A percentile compares a stretch with the other conserved stretches of the same genome.
phyloP scores from a whole-genome alignment of 2,329 filamentous ascomycete genomes.

The Sporothrix humicola region DNA sequence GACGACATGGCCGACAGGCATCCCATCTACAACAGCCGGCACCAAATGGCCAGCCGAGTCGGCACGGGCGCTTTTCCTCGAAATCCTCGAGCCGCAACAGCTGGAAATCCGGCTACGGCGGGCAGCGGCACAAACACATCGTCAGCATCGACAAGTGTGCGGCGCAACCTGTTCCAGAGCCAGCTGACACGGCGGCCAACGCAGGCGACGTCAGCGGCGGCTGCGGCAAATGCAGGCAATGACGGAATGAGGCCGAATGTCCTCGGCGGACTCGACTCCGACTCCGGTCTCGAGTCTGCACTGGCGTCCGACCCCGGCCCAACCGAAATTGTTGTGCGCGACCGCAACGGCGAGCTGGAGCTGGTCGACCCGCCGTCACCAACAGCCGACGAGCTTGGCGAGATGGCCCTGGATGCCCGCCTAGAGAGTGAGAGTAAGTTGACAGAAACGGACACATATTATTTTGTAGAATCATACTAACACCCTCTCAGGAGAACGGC shows the following conservation, averaged over 20 bases:
- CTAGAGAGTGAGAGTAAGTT: slow-evolving; percentile 62
- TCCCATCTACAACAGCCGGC: slow-evolving; percentile 26
- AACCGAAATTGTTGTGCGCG: slow-evolving; percentile 65
- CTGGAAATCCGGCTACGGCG: background rate
- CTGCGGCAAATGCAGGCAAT: background rate
- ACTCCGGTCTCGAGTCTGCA: background rate
- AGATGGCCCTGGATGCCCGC: slow-evolving; percentile 62
- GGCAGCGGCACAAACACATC: background rate
- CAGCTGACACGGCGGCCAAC: slow-evolving; percentile 64
- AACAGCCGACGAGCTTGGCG: slow-evolving; percentile 60
- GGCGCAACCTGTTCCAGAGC: slow-evolving; percentile 65
- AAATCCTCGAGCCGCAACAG: background rate
- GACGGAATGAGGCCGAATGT: background rate
- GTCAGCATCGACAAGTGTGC: slow-evolving; percentile 45
- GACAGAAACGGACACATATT: no score
- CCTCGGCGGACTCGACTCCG: background rate
- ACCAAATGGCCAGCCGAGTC: slow-evolving; percentile 27
- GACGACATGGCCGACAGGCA: slow-evolving; percentile 37
- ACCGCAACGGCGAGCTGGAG: slow-evolving; percentile 67
- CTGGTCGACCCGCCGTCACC: slow-evolving; percentile 62
- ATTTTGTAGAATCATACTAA: no score
- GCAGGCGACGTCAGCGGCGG: slow-evolving; percentile 49
- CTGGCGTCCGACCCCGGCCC: background rate
- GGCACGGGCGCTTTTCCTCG: slow-evolving; percentile 32
- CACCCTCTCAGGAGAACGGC: slow-evolving; percentile 63